Evolutionary conservation across 2,329 filamentous ascomycete genomes (phyloP).

Genomic region (Microcera coccophila): DNA sequence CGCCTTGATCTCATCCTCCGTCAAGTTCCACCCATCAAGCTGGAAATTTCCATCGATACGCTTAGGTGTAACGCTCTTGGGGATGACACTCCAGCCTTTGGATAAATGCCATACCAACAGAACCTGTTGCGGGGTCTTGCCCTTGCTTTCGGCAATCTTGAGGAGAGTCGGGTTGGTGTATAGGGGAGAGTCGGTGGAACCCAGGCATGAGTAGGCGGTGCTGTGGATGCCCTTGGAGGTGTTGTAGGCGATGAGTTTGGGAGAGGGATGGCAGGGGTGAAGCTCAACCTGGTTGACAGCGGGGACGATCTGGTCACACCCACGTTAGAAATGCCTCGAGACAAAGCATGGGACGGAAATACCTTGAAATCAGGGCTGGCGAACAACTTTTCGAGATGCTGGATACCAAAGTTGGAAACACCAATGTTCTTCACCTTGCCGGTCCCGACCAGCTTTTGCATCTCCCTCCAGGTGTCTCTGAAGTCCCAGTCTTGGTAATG

Average conservation of each 20-base stretch:
- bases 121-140: constrained; percentile 70
- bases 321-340: neutral
- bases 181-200: constrained; percentile 65
- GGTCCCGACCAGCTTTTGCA: constrained; percentile 64
- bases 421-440: constrained; percentile 79
- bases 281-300: constrained; percentile 82
- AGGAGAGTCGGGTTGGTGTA: constrained; percentile 63
- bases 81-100: constrained; percentile 78
- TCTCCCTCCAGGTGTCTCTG: constrained; percentile 71
- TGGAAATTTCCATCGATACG: constrained; percentile 75
- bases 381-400: constrained; percentile 73
- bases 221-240: constrained; percentile 68
- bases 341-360: constrained; percentile 2
- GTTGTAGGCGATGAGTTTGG: constrained; percentile 71
- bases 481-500: constrained; percentile 76
- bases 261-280: constrained; percentile 77
- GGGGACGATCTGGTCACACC: constrained; percentile 43
- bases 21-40: constrained; percentile 69
- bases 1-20: constrained; percentile 65
- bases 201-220: constrained; percentile 72
- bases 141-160: constrained; percentile 60
- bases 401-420: constrained; percentile 81
- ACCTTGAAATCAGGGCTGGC: constrained; percentile 61
- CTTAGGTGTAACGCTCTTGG: constrained; percentile 72
- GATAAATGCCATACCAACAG: constrained; percentile 76